These are phyloP conservation scores for Rhodotorula graminis DNA, from an alignment of 768 basidiomycete species.

Conservation along the genomic window DNA sequence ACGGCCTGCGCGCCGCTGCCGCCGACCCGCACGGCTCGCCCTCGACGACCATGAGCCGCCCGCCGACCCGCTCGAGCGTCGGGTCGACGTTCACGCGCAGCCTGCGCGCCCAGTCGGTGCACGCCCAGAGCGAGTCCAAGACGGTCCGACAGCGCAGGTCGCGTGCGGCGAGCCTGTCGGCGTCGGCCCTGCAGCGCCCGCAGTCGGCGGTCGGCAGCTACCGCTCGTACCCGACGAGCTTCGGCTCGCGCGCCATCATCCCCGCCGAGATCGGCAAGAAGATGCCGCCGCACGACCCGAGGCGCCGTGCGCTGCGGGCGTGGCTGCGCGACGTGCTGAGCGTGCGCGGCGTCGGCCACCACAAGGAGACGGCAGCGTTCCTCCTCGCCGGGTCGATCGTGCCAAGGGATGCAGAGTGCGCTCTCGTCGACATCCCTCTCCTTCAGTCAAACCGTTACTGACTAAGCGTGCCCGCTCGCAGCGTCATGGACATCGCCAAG, in stretches of 20 bases:
- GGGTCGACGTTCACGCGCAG: constrained; percentile 28
- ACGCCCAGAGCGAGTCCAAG: constrained; percentile 7
- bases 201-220: constrained; percentile 10
- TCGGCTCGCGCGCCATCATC: constrained; percentile 6
- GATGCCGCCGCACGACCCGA: constrained; percentile 25
- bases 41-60: not conserved
- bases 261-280: constrained; percentile 28
- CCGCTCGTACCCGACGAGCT: constrained; percentile 12
- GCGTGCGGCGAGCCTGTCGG: constrained; percentile 6
- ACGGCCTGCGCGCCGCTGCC: not conserved
- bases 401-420: constrained; percentile 26
- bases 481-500: constrained; percentile 27
- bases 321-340: constrained; percentile 31
- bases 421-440: not conserved
- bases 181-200: not conserved
- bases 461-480: not conserved
- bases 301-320: constrained; percentile 17
- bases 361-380: constrained; percentile 31
- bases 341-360: constrained; percentile 22
- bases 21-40: constrained; percentile 1
- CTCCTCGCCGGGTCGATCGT: constrained; percentile 16
- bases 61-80: not conserved
- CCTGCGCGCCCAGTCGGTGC: constrained; percentile 16
- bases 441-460: too few species aligned
- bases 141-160: constrained; percentile 2